A percentile compares a stretch with the other conserved stretches of the same genome.
Conservation (phyloP, 2,329 filamentous ascomycete genomes). For the Botrytis cinerea region DNA sequence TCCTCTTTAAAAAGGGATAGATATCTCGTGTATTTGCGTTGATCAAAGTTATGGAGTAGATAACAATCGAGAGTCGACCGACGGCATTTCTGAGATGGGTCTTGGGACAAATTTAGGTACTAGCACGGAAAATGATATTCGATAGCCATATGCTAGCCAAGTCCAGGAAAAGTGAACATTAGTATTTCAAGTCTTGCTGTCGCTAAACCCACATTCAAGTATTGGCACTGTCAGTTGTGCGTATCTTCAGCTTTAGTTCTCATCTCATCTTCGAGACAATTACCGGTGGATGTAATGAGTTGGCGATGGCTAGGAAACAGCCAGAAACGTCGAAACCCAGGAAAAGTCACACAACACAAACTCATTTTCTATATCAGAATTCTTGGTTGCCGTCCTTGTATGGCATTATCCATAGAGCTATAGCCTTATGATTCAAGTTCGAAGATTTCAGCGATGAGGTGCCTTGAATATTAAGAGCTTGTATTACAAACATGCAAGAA, state of each 20-base stretch:
- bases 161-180: not conserved
- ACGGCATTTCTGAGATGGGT: not conserved
- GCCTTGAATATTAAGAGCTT: not conserved
- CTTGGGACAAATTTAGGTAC: not conserved
- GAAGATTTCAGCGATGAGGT: not conserved
- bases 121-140: not conserved
- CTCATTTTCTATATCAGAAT: not conserved
- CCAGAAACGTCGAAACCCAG: not conserved
- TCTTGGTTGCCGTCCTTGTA: not conserved
- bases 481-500: accelerated
- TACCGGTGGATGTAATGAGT: accelerated
- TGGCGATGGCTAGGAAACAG: accelerated
- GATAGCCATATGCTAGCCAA: not conserved
- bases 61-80: accelerated
- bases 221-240: not conserved
- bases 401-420: not conserved
- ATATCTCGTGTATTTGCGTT: not conserved
- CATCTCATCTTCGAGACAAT: not conserved
- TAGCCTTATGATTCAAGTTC: not conserved
- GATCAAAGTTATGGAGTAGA: not conserved
- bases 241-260: too few species aligned
- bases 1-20: not conserved
- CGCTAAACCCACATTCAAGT: not conserved
- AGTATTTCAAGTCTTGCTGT: not conserved
- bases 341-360: not conserved